Base-by-base conservation (phyloP, 164 flowering plant genomes). In the Aristolochia fimbriata region DNA sequence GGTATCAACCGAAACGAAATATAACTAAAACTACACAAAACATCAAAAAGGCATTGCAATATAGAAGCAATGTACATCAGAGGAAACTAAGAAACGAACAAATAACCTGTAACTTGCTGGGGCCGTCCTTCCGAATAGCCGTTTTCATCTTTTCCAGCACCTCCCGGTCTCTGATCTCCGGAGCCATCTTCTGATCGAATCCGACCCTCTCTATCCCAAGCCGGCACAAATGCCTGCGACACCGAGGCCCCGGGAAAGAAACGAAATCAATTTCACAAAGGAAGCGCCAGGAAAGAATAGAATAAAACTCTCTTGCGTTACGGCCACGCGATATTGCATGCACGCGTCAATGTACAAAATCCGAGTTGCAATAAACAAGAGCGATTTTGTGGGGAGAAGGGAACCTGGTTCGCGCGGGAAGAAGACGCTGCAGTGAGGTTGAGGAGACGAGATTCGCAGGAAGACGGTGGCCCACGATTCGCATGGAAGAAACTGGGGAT, bases 31-130 rank as follows among this genome's bases (percentile, higher is more conserved):
- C 15, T 8, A 47, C 4, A 47, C 12, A 15, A 47, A 47, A 47
- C 12, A 15, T n/a, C 12, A 47, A 23, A 52, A 21, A 2, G 6
- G n/a, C 55, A 21, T 8, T 4, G 16, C 13, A 61, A 25, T 22
- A 37, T 25, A 55, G 20, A 60, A 21, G 2, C 17, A 54, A 9
- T 16, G 57, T 8, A 15, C 8, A 49, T 48, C 23, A n/a, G 30
- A 57, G 15, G 16, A 31, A 46, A 25, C 17, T 1, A 30, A 23
- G 22, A n/a, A 37, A 21, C 13, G 11, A 31, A 23, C 6, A 21
- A 13, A 27, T 22, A 64, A 84, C 97, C 94, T 88, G 97, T 43
- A 88, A 83, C 61, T 88, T 91, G 14, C 67, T 37, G 5, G 85
- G 81, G 57, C 96, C 96, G 1, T 77, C 82, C 56, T 20, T 60